Conservation (phyloP, 164 flowering plant species). For the Liriodendron chinense region DNA sequence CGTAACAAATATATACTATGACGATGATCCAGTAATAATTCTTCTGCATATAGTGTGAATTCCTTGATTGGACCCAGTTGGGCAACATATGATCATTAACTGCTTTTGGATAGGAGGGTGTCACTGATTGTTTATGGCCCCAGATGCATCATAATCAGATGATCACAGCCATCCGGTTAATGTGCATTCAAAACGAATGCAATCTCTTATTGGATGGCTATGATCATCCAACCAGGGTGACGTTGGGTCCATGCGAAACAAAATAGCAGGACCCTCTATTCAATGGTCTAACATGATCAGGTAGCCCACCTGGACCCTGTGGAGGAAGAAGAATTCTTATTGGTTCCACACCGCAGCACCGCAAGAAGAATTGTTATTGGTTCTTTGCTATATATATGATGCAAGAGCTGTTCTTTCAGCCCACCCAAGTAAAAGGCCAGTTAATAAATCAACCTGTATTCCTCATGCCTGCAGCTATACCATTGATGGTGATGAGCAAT, state of each 20-base stretch:
- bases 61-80: too few species aligned
- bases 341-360: too few species aligned
- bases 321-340: too few species aligned
- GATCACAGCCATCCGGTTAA: too few species aligned
- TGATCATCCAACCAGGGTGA: not conserved
- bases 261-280: not conserved
- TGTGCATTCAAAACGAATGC: not conserved
- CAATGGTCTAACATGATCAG: not conserved
- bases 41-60: not conserved
- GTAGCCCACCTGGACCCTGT: not conserved
- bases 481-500: conserved; percentile 84
- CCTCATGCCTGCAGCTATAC: conserved; percentile 98
- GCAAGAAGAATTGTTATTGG: not conserved
- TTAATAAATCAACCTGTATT: conserved; percentile 66
- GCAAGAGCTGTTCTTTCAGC: not conserved
- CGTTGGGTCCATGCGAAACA: not conserved
- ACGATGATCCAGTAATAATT: not conserved
- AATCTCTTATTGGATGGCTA: not conserved
- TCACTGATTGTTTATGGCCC: too few species aligned
- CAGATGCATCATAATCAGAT: too few species aligned
- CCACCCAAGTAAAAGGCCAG: not conserved
- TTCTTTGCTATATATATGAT: not conserved
- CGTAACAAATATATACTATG: not conserved
- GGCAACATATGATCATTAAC: too few species aligned
- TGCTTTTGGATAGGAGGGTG: too few species aligned